These are phyloP conservation scores for Grigorovia yakushimaensis DNA, from an alignment of 805 yeast species.

Conservation along the genomic window DNA sequence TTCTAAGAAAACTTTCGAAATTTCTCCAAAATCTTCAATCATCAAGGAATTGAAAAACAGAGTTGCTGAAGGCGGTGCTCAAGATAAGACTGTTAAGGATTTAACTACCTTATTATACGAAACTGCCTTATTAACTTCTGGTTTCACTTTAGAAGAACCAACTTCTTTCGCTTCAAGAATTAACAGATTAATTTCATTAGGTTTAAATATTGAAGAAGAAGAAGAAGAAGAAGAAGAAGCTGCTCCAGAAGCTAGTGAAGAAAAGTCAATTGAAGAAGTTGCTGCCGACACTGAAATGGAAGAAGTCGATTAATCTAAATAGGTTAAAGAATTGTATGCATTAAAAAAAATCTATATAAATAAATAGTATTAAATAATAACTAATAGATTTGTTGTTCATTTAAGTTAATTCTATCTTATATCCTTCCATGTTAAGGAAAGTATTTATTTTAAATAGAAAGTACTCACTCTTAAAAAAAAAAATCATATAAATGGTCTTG, in stretches of 20 bases:
- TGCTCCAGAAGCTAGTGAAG: slow-evolving; percentile 36
- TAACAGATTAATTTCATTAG: slow-evolving; percentile 95
- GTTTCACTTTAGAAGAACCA: slow-evolving; percentile 98
- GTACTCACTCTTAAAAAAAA: too few relatives aligned
- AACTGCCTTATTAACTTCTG: slow-evolving; percentile 96
- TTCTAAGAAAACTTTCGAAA: slow-evolving; percentile 97
- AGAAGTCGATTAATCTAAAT: slow-evolving; percentile 75
- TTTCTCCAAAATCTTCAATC: slow-evolving; percentile 92
- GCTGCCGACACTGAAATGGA: slow-evolving; percentile 95
- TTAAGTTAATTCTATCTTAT: too few relatives aligned
- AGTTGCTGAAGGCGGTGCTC: slow-evolving; percentile 95
- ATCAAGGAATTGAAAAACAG: slow-evolving; percentile 91
- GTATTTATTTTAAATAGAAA: too few relatives aligned
- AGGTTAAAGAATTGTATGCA: not conserved
- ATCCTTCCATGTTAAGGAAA: too few relatives aligned
- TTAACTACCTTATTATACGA: slow-evolving; percentile 92
- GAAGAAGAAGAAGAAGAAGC: slow-evolving; percentile 37
- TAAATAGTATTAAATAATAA: slow-evolving; percentile 1
- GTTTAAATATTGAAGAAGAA: slow-evolving; percentile 94
- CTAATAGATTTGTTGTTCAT: not conserved
- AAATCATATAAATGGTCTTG: not conserved
- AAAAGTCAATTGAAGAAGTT: slow-evolving; percentile 43
- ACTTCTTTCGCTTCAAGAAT: slow-evolving; percentile 94
- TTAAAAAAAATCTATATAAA: not conserved
- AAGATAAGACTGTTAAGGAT: slow-evolving; percentile 97